phyloP scores from a whole-genome alignment of 805 yeast genomes.

The Yamadazyma endophytica region DNA sequence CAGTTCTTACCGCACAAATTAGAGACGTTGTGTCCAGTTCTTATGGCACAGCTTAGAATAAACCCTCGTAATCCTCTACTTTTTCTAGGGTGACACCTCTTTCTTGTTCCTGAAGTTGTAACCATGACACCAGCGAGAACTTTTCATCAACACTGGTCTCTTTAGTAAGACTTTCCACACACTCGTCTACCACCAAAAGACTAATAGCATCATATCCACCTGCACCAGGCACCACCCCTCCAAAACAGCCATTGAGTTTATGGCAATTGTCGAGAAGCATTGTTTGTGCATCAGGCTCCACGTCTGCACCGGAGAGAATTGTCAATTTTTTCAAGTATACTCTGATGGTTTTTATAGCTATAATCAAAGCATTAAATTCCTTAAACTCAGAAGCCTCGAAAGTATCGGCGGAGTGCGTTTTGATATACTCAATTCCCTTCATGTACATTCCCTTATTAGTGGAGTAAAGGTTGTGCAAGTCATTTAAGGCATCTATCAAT shows the following conservation, averaged over 20 bases:
- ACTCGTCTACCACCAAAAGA: slow-evolving; percentile 52
- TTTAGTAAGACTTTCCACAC: slow-evolving; percentile 26
- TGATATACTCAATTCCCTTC: slow-evolving; percentile 7
- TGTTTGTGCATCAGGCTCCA: slow-evolving; percentile 83
- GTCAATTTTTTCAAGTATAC: slow-evolving; percentile 58
- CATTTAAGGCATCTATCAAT: slow-evolving; percentile 47
- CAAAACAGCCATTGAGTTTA: slow-evolving; percentile 66
- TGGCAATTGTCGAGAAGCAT: slow-evolving; percentile 50
- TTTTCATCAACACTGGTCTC: slow-evolving; percentile 16
- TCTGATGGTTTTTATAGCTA: slow-evolving; percentile 51
- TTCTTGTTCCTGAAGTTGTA: slow-evolving; percentile 60
- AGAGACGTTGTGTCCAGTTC: no score
- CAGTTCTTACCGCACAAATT: no score
- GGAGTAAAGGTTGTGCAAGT: slow-evolving; percentile 30
- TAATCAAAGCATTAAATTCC: slow-evolving; percentile 27
- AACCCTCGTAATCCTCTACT: slow-evolving; percentile 23
- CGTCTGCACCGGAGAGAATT: slow-evolving; percentile 66
- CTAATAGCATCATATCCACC: slow-evolving; percentile 96
- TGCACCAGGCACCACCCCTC: slow-evolving; percentile 99
- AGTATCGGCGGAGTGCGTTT: slow-evolving; percentile 1
- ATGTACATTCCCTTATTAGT: slow-evolving; percentile 34
- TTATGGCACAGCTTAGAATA: no score
- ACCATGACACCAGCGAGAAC: slow-evolving; percentile 58
- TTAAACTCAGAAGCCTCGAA: slow-evolving; percentile 8
- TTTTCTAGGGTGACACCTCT: slow-evolving; percentile 53